Percentiles rank a stretch among this genome's conserved stretches.
Evolutionary conservation across 495 filamentous ascomycete genomes (phyloP).

Genomic region (Talaromyces nanjingensis): DNA sequence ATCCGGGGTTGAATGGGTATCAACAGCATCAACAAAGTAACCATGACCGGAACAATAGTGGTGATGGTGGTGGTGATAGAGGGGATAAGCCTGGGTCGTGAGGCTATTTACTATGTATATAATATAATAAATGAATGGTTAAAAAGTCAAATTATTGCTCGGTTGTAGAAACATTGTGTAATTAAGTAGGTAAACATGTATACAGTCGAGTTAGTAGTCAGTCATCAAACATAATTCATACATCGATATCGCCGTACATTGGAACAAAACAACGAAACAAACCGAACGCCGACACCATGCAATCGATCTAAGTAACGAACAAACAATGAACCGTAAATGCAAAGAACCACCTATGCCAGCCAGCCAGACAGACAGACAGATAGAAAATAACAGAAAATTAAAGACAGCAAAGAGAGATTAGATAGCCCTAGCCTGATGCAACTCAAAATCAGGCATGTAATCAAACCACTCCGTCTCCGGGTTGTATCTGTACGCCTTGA

Average conservation of each 20-base stretch:
- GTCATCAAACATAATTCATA: conserved; percentile 2
- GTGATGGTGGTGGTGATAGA: background rate
- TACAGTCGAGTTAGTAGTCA: background rate
- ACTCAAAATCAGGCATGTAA: conserved; percentile 66
- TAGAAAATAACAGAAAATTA: background rate
- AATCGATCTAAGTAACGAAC: background rate
- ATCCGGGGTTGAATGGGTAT: background rate
- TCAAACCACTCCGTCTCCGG: conserved; percentile 70
- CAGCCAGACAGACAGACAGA: no score
- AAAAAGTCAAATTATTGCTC: background rate
- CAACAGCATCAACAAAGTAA: background rate
- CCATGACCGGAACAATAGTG: background rate
- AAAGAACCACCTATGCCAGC: background rate
- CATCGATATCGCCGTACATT: background rate
- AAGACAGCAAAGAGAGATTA: background rate
- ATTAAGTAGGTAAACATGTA: background rate
- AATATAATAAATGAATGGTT: background rate
- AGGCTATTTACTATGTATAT: background rate
- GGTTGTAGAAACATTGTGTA: background rate
- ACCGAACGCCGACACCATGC: background rate
- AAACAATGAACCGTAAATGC: background rate
- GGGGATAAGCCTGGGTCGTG: background rate
- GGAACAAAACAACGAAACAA: background rate
- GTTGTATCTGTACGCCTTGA: conserved; percentile 89
- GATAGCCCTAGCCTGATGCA: conserved; percentile 41